Conservation (phyloP, 441 rosid genomes). For the Hura crepitans region DNA sequence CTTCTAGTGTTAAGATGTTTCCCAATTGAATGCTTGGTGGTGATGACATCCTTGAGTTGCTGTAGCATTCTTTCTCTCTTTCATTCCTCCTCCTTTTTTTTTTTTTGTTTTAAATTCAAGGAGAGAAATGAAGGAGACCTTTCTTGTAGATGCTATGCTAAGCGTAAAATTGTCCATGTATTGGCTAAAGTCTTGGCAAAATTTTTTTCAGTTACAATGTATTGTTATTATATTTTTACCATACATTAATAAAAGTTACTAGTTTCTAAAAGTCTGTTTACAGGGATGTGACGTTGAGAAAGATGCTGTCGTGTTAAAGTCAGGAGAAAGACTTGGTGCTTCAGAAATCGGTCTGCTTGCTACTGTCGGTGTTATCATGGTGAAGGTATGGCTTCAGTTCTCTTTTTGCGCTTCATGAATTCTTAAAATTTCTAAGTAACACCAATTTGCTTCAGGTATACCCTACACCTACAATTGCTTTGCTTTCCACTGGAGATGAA, state of each 20-base stretch:
- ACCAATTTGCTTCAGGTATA: conserved; percentile 53
- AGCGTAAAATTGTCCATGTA: not conserved
- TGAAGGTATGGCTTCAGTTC: conserved; percentile 53
- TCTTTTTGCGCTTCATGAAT: conserved; percentile 25
- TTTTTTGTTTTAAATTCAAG: too few relatives aligned
- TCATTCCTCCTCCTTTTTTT: too few relatives aligned
- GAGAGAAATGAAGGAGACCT: not conserved
- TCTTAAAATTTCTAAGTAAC: conserved; percentile 13
- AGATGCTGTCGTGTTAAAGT: conserved; percentile 50
- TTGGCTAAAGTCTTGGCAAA: too few relatives aligned
- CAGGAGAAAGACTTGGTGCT: conserved; percentile 74
- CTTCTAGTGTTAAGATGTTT: not conserved
- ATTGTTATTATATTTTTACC: too few relatives aligned
- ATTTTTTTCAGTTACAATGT: too few relatives aligned
- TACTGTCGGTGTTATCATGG: conserved; percentile 62
- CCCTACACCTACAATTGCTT: conserved; percentile 69
- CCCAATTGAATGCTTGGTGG: not conserved
- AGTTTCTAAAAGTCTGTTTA: conserved; percentile 18
- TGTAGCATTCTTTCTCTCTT: not conserved
- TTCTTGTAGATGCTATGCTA: not conserved
- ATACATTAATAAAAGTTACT: conserved; percentile 1
- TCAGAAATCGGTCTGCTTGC: conserved; percentile 93
- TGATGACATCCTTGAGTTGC: not conserved
- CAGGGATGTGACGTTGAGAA: conserved; percentile 87
- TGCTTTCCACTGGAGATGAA: conserved; percentile 96